Percentiles rank a stretch among this genome's conserved stretches.
Evolutionary conservation across 345 rosid species (phyloP).

Genomic region (Bretschneidera sinensis): DNA sequence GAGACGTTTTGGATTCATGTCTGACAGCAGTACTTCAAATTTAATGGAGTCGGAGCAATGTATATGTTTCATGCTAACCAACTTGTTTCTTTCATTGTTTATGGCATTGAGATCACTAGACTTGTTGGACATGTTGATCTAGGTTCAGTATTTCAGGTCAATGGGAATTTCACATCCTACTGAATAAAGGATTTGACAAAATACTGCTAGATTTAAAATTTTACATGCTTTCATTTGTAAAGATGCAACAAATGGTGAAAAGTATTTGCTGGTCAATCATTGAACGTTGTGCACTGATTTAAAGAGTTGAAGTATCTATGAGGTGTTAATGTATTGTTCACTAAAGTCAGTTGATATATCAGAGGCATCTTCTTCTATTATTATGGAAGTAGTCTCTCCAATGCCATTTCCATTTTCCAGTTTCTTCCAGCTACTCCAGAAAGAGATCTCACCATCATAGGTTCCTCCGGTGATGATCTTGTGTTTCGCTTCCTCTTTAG

Average conservation of each 20-base stretch:
- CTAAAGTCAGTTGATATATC: no score
- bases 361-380: constrained; percentile 7
- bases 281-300: background rate
- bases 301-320: background rate
- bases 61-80: no score
- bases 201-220: background rate
- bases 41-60: no score
- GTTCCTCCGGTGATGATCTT: constrained; percentile 1
- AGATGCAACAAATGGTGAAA: background rate
- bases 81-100: no score
- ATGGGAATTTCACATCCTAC: background rate
- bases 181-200: background rate
- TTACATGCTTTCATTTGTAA: no score
- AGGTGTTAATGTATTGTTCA: no score
- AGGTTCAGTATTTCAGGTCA: background rate
- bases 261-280: background rate
- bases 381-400: background rate
- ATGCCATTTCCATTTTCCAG: constrained; percentile 8
- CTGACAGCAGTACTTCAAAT: no score
- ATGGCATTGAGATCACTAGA: no score
- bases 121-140: background rate
- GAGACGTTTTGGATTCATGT: no score
- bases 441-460: constrained; percentile 23
- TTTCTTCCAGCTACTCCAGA: constrained; percentile 25
- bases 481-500: constrained; percentile 9